These are phyloP conservation scores for Dictyostelium purpureum DNA, from an alignment of 78 protist species.

Conservation along the genomic window DNA sequence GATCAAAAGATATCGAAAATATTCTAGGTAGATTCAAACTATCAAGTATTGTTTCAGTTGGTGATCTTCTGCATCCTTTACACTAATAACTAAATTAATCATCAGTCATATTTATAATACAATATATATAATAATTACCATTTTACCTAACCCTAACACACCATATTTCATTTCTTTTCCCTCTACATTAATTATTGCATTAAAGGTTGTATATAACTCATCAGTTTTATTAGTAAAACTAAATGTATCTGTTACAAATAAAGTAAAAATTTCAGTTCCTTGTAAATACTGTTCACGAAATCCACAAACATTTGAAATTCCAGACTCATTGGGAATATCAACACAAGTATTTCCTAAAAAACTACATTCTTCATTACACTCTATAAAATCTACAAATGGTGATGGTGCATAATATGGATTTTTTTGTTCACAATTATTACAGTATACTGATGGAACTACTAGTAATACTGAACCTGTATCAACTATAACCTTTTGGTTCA, in stretches of 20 bases:
- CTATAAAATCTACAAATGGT: neutral
- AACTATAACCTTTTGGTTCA: conserved; percentile 23
- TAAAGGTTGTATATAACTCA: neutral
- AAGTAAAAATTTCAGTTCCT: neutral
- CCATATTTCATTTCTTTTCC: conserved; percentile 3
- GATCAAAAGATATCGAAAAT: conserved; percentile 28
- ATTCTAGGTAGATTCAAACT: neutral
- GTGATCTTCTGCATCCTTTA: neutral
- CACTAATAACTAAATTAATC: conserved; percentile 3
- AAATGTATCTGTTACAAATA: conserved; percentile 6
- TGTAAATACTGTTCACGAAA: conserved; percentile 5
- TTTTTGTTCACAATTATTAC: conserved; percentile 3
- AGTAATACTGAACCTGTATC: conserved; percentile 29
- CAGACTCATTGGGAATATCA: neutral
- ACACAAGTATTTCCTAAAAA: neutral
- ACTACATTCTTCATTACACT: neutral
- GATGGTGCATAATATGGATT: conserved; percentile 45
- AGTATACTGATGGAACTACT: conserved; percentile 22
- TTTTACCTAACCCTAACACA: conserved; percentile 45
- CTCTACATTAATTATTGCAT: neutral
- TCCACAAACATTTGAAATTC: neutral
- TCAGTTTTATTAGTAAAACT: neutral
- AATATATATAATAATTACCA: neutral
- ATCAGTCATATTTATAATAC: neutral
- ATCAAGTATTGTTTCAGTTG: conserved; percentile 27